Evolutionary conservation across 2,329 filamentous ascomycete genomes (phyloP), one percentile per base, ranked within the genome.

Genomic region (Colletotrichum tropicale): DNA sequence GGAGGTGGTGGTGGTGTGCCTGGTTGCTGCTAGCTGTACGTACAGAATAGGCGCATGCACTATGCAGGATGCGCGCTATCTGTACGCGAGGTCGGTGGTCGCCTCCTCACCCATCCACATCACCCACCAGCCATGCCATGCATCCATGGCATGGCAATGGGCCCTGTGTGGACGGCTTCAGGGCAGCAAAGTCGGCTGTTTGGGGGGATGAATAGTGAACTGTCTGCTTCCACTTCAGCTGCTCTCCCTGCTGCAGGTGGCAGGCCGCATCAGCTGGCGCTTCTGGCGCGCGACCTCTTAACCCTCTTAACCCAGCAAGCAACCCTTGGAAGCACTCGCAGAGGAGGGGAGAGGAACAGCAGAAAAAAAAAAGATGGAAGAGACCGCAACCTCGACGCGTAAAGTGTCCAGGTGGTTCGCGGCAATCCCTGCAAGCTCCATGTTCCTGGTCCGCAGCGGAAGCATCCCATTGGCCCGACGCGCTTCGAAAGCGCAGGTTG

Each of bases 371-470:
- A 34, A 70, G 58, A n/a, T 26, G 36, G 32, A 12, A 56, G 55
- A 56, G 55, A 32, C 24, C 24, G 62, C 43, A 65, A 43, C 55
- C 55, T 58, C 66, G 61, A 74, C 70, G 74, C 74, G 74, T 73
- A 64, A 67, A 65, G 58, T 64, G 62, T 56, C 36, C 55, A 56
- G 69, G 52, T 64, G 70, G 38, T 52, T 30, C 55, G 72, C 43
- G 52, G 28, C 66, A 28, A 62, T 34, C 68, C 72, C 55, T 67
- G 69, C 68, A 62, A 66, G 24, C 66, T 32, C 62, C 69, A 58
- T 71, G 72, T 55, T 66, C 61, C 61, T 66, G 61, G 24, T 28
- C 60, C 58, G 21, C 34, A 43, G 62, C 56, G 73, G 69, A 61
- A 38, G 64, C 18, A 64, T 65, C 70, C 70, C 21, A 74, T 76